Base-by-base conservation (phyloP, 192 early-diverging fungal species). In the Rhizophagus sp. region DNA sequence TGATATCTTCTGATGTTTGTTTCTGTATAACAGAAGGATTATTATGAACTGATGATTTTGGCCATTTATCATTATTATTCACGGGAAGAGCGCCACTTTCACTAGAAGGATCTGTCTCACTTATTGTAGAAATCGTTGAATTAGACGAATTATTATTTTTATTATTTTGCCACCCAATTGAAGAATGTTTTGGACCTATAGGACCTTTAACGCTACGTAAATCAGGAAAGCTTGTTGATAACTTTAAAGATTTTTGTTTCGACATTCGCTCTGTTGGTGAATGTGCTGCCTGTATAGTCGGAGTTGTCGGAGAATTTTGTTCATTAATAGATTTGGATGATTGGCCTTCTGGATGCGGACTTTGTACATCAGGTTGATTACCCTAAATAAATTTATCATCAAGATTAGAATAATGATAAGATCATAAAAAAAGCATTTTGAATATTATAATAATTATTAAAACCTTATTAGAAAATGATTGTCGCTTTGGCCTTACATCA, bases 251-350 rank as follows among this genome's bases (percentile, higher is more conserved):
- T 57, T 57, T 57, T 57, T 57, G 52, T n/a, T 30, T 69, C 8
- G 12, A 34, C 1, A 24, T 52, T 73, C 24, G n/a, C 13, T n/a
- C 11, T 50, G 24, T 50, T 27, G 44, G 71, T 15, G 71, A 50
- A 73, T 11, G 44, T 27, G 12, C 11, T 15, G 71, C 52, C 13
- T 73, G 27, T 33, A 33, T 65, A 65, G 11, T 65, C 12, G n/a
- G 69, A 41, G 69, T 71, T 71, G 69, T 39, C 22, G 69, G 34
- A 33, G 34, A 71, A n/a, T 34, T 71, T 71, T 71, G 69, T 44
- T 34, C 69, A 71, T 33, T 19, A 30, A 71, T 17, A 71, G 39
- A 71, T 22, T 24, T 33, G 4, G 33, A 41, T n/a, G 69, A 34
- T 41, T 24, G 39, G 36, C 36, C 27, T 33, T 19, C 52, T 57